Evolutionary conservation across 116 monocot species (phyloP), one percentile per base, ranked within the genome.

Genomic region (Cymodocea nodosa): DNA sequence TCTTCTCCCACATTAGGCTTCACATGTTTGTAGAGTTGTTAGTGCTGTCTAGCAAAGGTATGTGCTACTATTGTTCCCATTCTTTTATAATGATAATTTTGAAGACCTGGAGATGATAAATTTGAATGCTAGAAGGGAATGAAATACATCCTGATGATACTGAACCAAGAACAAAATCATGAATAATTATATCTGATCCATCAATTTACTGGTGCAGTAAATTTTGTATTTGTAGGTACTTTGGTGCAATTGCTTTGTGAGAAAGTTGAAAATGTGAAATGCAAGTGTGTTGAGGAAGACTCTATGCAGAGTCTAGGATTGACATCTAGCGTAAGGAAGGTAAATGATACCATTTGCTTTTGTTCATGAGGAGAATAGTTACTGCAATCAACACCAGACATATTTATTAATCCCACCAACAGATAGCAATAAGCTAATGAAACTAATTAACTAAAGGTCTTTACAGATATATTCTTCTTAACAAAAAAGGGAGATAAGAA

Each of bases 1-100:
- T 88, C 36, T 97, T 97, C 77, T 82, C 88, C 59, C 97, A 97
- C 62, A 97, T 97, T 75, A 81, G 82, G 7, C 97, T 97, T 30
- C 77, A 57, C 1, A 91, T 97, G 91, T 57, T 80, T 78, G 85
- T 97, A 63, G 97, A 97, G 65, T 39, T 97, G 30, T 68, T 97
- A 75, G 60, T 78, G 61, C 69, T 90, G 65, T 79, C 73, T 59
- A 54, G 75, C 6, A 75, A 85, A 83, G 91, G 91, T 91, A n/a
- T 39, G 23, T 64, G 34, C 15, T 8, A 35, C 20, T 0, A 30
- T 40, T 35, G 30, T 62, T 4, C 64, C 34, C 8, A 10, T 59
- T 23, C 10, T 18, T 35, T 52, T 39, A 8, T 1, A 18, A 2
- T 60, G 50, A 9, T 49, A 19, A 12, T 68, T 56, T 71, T 30